phyloP scores from a whole-genome alignment of 305 asterid species.

The Fraxinus xanthoxyloides region DNA sequence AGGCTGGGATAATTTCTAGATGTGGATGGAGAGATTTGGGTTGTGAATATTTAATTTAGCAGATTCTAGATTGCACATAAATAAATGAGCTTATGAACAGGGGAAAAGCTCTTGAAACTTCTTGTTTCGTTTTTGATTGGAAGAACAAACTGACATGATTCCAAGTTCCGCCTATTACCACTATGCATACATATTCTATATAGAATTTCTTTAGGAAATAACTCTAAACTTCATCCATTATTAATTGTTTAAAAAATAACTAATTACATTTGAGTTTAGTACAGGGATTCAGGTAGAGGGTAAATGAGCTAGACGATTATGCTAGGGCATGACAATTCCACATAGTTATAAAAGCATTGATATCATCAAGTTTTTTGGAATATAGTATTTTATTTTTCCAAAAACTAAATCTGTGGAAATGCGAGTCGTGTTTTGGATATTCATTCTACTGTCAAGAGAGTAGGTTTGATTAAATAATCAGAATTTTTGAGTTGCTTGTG shows the following conservation, averaged over 20 bases:
- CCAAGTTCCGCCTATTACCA: not conserved
- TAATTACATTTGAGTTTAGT: not conserved
- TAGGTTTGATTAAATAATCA: not conserved
- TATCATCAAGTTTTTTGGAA: not conserved
- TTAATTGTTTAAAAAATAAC: not conserved
- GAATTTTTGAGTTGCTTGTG: not conserved
- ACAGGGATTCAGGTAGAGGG: not conserved
- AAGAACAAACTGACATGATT: not conserved
- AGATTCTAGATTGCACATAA: not conserved
- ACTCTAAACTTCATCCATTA: not conserved
- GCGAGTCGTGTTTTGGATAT: not conserved
- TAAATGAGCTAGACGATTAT: not conserved
- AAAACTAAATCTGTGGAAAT: not conserved
- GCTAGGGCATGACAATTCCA: not conserved
- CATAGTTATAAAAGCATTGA: not conserved
- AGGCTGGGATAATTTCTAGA: not conserved
- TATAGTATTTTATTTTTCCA: not conserved
- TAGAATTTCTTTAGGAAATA: not conserved
- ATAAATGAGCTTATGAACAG: not conserved
- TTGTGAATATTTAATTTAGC: not conserved
- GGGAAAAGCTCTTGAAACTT: not conserved
- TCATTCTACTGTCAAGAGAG: not conserved
- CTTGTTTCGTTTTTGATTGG: not conserved
- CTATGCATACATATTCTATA: not conserved
- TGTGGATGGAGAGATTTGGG: constrained; percentile 1